Evolutionary conservation across 2,329 filamentous ascomycete genomes (phyloP), one percentile per base, ranked within the genome.

Genomic region (Elsinoe perseae): DNA sequence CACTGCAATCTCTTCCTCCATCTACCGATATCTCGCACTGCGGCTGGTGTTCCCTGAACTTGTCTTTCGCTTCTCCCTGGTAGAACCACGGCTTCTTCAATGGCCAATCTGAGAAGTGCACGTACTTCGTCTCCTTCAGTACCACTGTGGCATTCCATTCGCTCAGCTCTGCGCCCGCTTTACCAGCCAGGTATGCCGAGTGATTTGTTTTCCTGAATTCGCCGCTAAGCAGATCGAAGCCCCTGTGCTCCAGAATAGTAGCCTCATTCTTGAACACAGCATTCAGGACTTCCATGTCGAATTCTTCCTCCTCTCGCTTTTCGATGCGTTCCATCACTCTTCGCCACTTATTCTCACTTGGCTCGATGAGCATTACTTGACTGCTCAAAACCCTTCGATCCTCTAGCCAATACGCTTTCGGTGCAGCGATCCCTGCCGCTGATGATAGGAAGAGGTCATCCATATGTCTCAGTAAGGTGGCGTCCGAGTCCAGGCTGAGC

Each of bases 371-470:
- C 16, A 60, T 55, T 2, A 65, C 2, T 3, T 59, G 50, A 6
- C 57, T 46, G 18, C 54, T 58, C 9, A 64, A 54, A 8, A 61
- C 60, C n/a, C 38, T 21, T 2, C 50, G 14, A 0, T 79, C 79
- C 4, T 79, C 73, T 1, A 82, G 72, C 85, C 85, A 89, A 67
- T 89, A 88, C 7, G 85, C 86, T 28, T 82, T 79, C 1, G 85
- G 83, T 78, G 88, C 84, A 2, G 84, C 84, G 3, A 85, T 77
- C 1, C 77, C 72, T 1, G 77, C 76, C 1, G 72, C 66, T 0
- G 85, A 86, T 1, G 86, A 73, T 25, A 85, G 77, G 69, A 89
- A 89, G 0, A 89, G 75, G 56, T 88, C 84, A 62, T 89, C 86
- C 75, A 89, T 79, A 20, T 75, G 70, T 58, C 83, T 74, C 9